A percentile compares a stretch with the other conserved stretches of the same genome.
Evolutionary conservation across 2,329 filamentous ascomycete genomes (phyloP).

Genomic region (Monosporascus sp.): DNA sequence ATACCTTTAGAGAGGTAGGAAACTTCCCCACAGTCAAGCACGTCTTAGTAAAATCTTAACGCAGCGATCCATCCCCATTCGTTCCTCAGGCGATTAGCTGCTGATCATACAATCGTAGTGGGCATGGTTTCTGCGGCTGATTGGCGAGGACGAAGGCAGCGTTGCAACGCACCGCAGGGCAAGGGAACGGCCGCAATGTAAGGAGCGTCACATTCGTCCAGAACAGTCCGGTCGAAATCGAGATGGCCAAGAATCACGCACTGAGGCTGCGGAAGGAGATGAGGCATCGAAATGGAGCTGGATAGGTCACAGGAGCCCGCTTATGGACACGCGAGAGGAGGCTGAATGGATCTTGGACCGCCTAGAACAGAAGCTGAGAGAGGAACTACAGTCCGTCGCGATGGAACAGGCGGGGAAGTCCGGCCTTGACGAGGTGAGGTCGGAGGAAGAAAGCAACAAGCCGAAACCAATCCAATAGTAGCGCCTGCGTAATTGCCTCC

Average conservation of each 20-base stretch:
- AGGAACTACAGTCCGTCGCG: slow-evolving; percentile 35
- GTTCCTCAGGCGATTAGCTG: background rate
- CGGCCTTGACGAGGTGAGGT: slow-evolving; percentile 8
- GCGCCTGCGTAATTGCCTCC: background rate
- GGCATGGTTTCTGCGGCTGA: slow-evolving; percentile 76
- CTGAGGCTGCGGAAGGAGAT: slow-evolving; percentile 3
- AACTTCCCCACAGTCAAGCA: background rate
- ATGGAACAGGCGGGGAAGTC: slow-evolving; percentile 9
- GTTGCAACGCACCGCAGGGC: slow-evolving; percentile 43
- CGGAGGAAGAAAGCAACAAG: slow-evolving; percentile 33
- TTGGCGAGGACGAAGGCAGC: slow-evolving; percentile 59
- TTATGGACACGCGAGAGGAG: slow-evolving; percentile 65
- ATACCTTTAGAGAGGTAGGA: slow-evolving; percentile 51
- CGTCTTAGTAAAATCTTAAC: background rate
- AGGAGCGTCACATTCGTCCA: slow-evolving; percentile 10
- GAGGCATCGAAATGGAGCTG: slow-evolving; percentile 58
- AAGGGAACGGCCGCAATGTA: slow-evolving; percentile 5
- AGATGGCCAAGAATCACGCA: slow-evolving; percentile 1
- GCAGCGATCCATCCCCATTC: background rate
- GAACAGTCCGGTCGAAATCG: slow-evolving; percentile 2
- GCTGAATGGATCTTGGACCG: slow-evolving; percentile 68
- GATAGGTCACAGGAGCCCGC: slow-evolving; percentile 63
- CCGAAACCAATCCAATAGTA: slow-evolving; percentile 10
- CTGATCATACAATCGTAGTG: slow-evolving; percentile 56
- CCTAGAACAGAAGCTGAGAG: slow-evolving; percentile 51